These are phyloP conservation scores for Sugiyamaella smithiae DNA, from an alignment of 805 yeast genomes.

Conservation along the genomic window DNA sequence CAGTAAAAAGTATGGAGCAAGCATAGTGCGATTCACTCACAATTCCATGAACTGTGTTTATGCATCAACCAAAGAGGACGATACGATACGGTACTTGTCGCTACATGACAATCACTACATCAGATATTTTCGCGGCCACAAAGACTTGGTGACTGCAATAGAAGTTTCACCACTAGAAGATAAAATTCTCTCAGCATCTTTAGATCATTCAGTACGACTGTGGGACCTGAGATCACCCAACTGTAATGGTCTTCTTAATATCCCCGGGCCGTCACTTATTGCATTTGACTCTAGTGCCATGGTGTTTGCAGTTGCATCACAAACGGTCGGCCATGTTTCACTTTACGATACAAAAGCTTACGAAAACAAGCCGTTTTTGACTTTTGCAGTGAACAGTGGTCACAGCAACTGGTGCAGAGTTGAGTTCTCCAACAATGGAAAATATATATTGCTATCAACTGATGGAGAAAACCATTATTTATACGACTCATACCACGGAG, in stretches of 20 bases:
- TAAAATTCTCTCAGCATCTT: constrained; percentile 60
- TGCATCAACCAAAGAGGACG: constrained; percentile 79
- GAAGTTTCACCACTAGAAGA: constrained; percentile 72
- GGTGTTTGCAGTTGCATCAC: constrained; percentile 67
- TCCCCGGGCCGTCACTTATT: constrained; percentile 52
- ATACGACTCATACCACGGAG: constrained; percentile 68
- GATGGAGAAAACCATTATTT: constrained; percentile 58
- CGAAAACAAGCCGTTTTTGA: constrained; percentile 55
- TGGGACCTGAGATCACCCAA: constrained; percentile 73
- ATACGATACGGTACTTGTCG: constrained; percentile 63
- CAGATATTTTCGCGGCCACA: constrained; percentile 87
- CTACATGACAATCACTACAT: constrained; percentile 74
- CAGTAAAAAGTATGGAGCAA: constrained; percentile 90
- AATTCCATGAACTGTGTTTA: constrained; percentile 68
- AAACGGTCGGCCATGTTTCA: constrained; percentile 43
- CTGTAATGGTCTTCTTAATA: constrained; percentile 50
- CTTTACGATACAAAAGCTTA: constrained; percentile 61
- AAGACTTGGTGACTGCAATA: constrained; percentile 65
- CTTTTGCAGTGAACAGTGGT: constrained; percentile 33
- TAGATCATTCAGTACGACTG: constrained; percentile 74
- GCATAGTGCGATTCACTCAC: constrained; percentile 80
- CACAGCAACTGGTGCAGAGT: constrained; percentile 51
- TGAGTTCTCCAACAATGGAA: constrained; percentile 80
- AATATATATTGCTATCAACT: constrained; percentile 55
- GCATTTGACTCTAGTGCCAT: constrained; percentile 84